phyloP scores from a whole-genome alignment of 495 filamentous ascomycete species.

The Penicillium malachiteum region DNA sequence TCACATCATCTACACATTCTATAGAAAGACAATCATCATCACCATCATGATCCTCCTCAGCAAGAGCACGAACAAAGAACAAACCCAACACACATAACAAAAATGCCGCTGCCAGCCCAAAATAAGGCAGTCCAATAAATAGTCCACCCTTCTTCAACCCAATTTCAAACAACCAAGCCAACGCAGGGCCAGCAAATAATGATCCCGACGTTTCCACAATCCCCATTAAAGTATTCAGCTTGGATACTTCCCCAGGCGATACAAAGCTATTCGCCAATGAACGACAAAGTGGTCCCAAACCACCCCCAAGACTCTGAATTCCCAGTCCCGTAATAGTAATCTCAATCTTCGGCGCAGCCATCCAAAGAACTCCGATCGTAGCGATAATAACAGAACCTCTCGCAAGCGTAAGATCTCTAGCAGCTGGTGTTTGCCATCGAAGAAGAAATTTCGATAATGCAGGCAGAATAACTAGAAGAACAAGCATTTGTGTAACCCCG shows the following conservation, averaged over 20 bases:
- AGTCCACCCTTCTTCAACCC: neutral
- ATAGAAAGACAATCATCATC: neutral
- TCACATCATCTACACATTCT: neutral
- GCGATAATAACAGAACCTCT: neutral
- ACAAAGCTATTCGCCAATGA: neutral
- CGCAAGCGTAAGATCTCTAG: neutral
- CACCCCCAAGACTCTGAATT: neutral
- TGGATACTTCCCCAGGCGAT: neutral
- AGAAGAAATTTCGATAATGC: neutral
- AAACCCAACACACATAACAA: neutral
- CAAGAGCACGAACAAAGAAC: neutral
- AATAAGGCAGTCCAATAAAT: slow-evolving; percentile 1
- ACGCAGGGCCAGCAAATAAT: neutral
- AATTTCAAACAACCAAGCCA: slow-evolving; percentile 2
- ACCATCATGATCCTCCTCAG: neutral
- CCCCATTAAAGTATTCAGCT: neutral
- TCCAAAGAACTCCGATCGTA: neutral
- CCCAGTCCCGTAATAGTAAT: neutral
- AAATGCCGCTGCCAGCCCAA: slow-evolving; percentile 1
- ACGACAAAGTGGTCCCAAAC: neutral
- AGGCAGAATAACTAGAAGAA: neutral
- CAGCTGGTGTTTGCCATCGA: neutral
- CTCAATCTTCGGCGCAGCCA: neutral
- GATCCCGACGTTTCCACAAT: slow-evolving; percentile 1
- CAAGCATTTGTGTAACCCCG: neutral